These are phyloP conservation scores for Ganoderma leucocontextum DNA, from an alignment of 1,284 basidiomycete species.

Conservation along the genomic window DNA sequence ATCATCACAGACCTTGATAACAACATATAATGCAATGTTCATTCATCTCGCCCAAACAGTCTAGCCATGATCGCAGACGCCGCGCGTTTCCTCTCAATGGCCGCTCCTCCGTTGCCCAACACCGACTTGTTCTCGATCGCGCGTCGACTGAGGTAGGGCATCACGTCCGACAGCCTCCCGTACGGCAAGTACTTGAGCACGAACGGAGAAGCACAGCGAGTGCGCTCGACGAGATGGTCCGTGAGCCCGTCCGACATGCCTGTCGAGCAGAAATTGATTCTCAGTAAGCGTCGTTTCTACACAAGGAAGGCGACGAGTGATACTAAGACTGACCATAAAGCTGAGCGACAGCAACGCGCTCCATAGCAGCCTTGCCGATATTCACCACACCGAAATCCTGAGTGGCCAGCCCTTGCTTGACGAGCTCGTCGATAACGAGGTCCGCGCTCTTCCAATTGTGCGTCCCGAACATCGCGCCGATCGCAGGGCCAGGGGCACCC, in stretches of 20 bases:
- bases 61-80: constrained; percentile 49
- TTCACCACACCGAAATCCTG: constrained; percentile 42
- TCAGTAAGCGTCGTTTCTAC: constrained; percentile 9
- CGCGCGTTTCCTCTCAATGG: constrained; percentile 53
- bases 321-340: constrained; percentile 71
- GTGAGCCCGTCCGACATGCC: constrained; percentile 89
- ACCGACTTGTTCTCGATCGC: constrained; percentile 79
- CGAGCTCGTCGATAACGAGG: constrained; percentile 71
- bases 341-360: constrained; percentile 82
- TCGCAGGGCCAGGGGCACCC: constrained; percentile 45
- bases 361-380: constrained; percentile 61
- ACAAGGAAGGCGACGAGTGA: background rate
- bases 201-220: constrained; percentile 67
- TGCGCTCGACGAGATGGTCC: constrained; percentile 68
- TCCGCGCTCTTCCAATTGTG: constrained; percentile 82
- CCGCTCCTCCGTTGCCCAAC: constrained; percentile 61
- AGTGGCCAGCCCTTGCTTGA: constrained; percentile 63
- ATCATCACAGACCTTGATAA: constrained; percentile 1
- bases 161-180: constrained; percentile 74
- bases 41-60: constrained; percentile 38
- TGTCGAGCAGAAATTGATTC: constrained; percentile 38
- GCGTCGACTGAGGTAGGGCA: constrained; percentile 72
- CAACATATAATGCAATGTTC: background rate
- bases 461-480: constrained; percentile 86
- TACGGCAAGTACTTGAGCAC: constrained; percentile 89